Conservation (phyloP, 2,329 filamentous ascomycete species). For the Stylonectria norvegica region DNA sequence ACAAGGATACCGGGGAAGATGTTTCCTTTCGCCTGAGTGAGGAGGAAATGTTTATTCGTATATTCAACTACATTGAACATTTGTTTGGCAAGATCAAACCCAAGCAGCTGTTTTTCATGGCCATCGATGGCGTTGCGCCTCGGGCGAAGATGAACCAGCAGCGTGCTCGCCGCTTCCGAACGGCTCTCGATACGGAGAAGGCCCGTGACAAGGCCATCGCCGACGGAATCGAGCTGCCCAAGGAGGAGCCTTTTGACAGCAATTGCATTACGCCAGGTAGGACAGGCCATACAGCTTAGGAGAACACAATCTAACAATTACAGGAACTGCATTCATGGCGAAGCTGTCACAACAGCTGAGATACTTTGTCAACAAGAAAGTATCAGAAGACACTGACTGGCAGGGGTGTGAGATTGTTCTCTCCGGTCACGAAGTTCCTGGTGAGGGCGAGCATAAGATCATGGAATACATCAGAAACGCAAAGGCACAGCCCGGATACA, state of each 20-base stretch:
- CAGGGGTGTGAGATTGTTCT: conserved; percentile 94
- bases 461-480: conserved; percentile 99
- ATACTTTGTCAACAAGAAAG: conserved; percentile 99
- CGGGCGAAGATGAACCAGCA: conserved; percentile 99
- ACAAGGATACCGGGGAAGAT: conserved; percentile 85
- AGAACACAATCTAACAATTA: conserved; percentile 9
- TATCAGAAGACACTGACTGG: conserved; percentile 96
- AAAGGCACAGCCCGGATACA: conserved; percentile 90
- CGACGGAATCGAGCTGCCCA: conserved; percentile 88
- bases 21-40: conserved; percentile 90
- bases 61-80: conserved; percentile 99
- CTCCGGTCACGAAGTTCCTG: conserved; percentile 95
- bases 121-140: conserved; percentile 94
- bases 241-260: conserved; percentile 95
- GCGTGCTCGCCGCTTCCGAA: conserved; percentile 89
- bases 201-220: conserved; percentile 88
- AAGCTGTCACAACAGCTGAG: conserved; percentile 90
- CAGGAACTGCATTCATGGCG: conserved; percentile 90
- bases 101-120: conserved; percentile 99
- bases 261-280: conserved; percentile 94
- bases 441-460: conserved; percentile 98
- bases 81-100: conserved; percentile 98
- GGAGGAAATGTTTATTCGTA: conserved; percentile 99
- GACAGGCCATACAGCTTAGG: not conserved
- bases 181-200: conserved; percentile 83